Base-by-base conservation (phyloP, 2,329 filamentous ascomycete genomes). In the Cladobotryum mycophilum region DNA sequence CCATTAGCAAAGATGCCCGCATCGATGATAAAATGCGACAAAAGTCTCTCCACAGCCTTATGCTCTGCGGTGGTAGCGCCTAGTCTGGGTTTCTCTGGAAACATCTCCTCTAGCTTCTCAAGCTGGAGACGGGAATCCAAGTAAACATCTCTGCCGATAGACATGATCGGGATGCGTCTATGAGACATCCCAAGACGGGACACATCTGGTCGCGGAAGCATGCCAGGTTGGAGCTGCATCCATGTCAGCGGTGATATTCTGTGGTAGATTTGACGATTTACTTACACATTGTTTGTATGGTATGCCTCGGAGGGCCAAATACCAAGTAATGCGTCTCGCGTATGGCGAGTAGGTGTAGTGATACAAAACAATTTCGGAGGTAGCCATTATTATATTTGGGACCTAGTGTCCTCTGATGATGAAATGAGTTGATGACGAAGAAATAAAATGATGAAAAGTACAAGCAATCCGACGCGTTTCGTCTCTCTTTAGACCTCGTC, bases 91-190 rank as follows among this genome's bases (percentile, higher is more conserved):
- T 69, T 63, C 2, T 71, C 55, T 0, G 77, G 77, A 61, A 78
- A 80, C 35, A 78, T 67, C 1, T 69, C 58, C 59, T 88, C 82
- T 1, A 89, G 78, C 63, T 82, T 84, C 22, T 66, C 66, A 17
- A 89, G 65, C 58, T 89, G 88, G 18, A 88, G 76, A 3, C 82
- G 79, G 2, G 82, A 83, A 70, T 89, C 86, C 53, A 81, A 71
- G 69, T 88, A 89, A 41, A 89, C 69, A 60, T 87, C 80, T 5
- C 78, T 73, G 14, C 83, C 85, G 57, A 88, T 81, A 18, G 80
- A 69, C 46, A 89, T 67, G 46, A 89, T 61, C 1, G 86, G 86
- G 51, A 88, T 88, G 51, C 86, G 83, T 4, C 85, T 78, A 67
- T 90, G 85, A 6, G 72, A 69, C 49, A 88, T 73, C 22, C 82